Evolutionary conservation across 495 filamentous ascomycete species (phyloP), one percentile per base, ranked within the genome.

Genomic region (Talaromyces liani): DNA sequence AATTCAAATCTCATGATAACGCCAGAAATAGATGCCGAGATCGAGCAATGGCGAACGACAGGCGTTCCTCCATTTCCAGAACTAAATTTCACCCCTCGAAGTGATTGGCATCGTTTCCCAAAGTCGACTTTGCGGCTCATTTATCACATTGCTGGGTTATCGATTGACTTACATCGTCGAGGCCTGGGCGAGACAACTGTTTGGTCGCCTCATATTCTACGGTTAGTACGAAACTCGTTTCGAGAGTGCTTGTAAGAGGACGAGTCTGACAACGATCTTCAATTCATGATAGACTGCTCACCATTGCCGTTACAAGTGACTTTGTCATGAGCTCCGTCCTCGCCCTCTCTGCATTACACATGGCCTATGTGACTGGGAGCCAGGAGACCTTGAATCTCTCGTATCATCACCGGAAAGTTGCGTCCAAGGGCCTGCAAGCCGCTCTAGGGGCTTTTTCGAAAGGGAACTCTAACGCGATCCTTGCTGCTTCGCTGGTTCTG

Each of bases 291-390:
- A 98, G 94, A 63, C 92, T 97, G 68, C 82, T 98, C 63, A 84
- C 85, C 64, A 88, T 95, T 70, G 92, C 91, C 53, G 80, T 91
- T 58, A 87, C 86, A 16, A 84, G 92, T 71, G 79, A 85, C 63
- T 98, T 93, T 75, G 92, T 97, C 60, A 93, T 98, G 92, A 91
- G 92, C 78, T 84, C 94, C 7, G 81, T 98, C 64, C 80, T 98
- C 55, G 89, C 91, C 7, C 88, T 98, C 66, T 95, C 95, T 18
- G 93, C 94, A 31, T 91, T 88, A 64, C 92, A 98, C 71, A 83
- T 98, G 59, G 89, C 91, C 24, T 96, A 89, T 84, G 77, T 93
- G 61, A 92, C 91, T 24, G 82, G 87, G 65, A 93, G 91, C 67
- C 84, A 87, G 24, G 87, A 92, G 64, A 93, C 91, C 45, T 88